Evolutionary conservation across 331 rosid genomes (phyloP).

Genomic region (Saraca asoca): DNA sequence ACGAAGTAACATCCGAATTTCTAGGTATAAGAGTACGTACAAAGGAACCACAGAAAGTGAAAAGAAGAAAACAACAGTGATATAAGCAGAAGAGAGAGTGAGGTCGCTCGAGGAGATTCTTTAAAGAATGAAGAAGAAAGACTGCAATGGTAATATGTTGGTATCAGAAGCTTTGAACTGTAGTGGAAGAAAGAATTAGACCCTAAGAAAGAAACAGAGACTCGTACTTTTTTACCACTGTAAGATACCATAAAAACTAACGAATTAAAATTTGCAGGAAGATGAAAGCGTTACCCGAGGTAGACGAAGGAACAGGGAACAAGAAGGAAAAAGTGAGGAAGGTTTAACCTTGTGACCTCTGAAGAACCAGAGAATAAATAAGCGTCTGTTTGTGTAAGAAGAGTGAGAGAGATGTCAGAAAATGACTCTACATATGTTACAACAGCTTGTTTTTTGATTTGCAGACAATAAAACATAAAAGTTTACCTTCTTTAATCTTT

Average conservation of each 20-base stretch:
- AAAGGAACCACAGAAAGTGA: conserved; percentile 18
- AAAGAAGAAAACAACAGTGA: conserved; percentile 10
- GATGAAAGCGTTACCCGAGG: conserved; percentile 15
- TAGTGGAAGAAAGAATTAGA: conserved; percentile 24
- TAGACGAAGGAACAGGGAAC: conserved; percentile 25
- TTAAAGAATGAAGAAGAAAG: conserved; percentile 16
- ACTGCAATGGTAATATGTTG: not conserved
- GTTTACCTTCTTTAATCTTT: not conserved
- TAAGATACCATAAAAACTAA: not conserved
- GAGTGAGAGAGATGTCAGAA: conserved; percentile 25
- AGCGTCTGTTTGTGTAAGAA: conserved; percentile 22
- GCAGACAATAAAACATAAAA: not conserved
- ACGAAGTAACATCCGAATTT: conserved; percentile 18
- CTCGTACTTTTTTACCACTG: conserved; percentile 6
- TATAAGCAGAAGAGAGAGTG: not conserved
- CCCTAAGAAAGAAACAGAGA: not conserved
- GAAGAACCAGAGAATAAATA: conserved; percentile 34
- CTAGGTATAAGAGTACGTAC: conserved; percentile 19
- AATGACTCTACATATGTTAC: not conserved
- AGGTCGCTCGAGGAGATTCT: not conserved
- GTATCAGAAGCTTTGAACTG: conserved; percentile 9
- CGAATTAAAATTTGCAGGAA: not conserved
- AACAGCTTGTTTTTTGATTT: not conserved
- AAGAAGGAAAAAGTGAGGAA: not conserved
- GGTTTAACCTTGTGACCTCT: conserved; percentile 25